These are phyloP conservation scores for Neoscytalidium dimidiatum DNA, from an alignment of 2,329 filamentous ascomycete genomes.

Conservation along the genomic window DNA sequence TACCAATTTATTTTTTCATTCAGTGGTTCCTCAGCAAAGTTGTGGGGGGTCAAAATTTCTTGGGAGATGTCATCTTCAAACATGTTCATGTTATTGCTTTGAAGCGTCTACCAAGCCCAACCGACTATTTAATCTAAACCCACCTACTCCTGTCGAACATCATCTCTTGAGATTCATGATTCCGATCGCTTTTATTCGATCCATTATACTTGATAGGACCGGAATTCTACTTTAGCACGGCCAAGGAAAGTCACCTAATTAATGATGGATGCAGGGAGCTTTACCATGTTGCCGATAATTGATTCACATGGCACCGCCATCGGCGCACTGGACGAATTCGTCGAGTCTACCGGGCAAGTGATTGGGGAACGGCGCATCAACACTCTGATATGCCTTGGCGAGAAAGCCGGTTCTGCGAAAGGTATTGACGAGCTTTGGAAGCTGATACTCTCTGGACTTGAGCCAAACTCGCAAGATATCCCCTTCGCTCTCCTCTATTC, in stretches of 20 bases:
- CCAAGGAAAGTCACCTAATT: no score
- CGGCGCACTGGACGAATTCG: constrained; percentile 19
- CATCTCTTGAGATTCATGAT: no score
- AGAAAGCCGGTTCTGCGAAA: constrained; percentile 7
- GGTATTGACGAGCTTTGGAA: constrained; percentile 9
- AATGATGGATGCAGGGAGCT: constrained; percentile 1
- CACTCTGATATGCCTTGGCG: constrained; percentile 11
- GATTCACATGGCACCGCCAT: constrained; percentile 3
- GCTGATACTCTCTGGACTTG: not conserved
- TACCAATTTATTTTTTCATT: not conserved
- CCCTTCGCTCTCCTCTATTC: constrained; percentile 16
- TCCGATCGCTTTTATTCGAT: no score
- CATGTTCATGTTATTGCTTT: no score
- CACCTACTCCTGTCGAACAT: no score
- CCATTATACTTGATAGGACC: no score
- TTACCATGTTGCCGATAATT: constrained; percentile 19
- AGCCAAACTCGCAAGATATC: constrained; percentile 16
- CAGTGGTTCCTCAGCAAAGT: not conserved
- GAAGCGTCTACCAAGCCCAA: no score
- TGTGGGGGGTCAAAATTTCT: not conserved
- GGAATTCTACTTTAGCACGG: not conserved
- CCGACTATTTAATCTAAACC: no score
- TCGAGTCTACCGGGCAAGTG: constrained; percentile 10
- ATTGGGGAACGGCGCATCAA: constrained; percentile 15
- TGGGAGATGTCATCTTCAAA: no score